Conservation (phyloP, 2,329 filamentous ascomycete species). For the Sporothrix humicola region DNA sequence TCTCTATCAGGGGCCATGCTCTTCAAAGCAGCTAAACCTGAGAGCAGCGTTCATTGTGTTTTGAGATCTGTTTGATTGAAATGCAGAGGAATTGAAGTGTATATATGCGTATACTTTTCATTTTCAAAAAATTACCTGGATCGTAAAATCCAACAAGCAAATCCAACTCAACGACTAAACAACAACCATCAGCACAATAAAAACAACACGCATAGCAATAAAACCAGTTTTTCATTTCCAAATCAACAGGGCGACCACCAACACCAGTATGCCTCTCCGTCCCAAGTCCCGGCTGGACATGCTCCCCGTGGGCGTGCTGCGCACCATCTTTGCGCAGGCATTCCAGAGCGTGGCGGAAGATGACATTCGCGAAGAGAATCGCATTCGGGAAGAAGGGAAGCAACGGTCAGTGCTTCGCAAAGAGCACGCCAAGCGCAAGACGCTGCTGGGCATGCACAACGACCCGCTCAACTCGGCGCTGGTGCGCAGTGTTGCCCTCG, state of each 20-base stretch:
- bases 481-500: neutral
- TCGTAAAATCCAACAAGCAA: no score
- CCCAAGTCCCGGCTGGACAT: constrained; percentile 14
- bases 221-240: neutral
- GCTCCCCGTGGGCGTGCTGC: constrained; percentile 14
- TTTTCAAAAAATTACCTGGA: no score
- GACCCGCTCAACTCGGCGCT: constrained; percentile 3
- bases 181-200: neutral
- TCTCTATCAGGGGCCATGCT: no score
- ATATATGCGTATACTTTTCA: no score
- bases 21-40: no score
- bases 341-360: neutral
- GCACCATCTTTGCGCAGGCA: neutral
- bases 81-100: no score
- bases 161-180: no score
- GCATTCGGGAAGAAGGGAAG: neutral
- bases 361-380: neutral
- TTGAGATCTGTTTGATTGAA: no score
- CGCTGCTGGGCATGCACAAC: no score
- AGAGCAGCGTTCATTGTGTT: no score
- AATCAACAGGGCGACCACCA: neutral
- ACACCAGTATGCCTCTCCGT: no score
- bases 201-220: neutral
- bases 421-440: no score
- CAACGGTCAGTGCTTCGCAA: neutral